Percentiles rank a stretch among this genome's conserved stretches.
phyloP scores from a whole-genome alignment of 2,329 filamentous ascomycete species.

The Trichoderma sp. region DNA sequence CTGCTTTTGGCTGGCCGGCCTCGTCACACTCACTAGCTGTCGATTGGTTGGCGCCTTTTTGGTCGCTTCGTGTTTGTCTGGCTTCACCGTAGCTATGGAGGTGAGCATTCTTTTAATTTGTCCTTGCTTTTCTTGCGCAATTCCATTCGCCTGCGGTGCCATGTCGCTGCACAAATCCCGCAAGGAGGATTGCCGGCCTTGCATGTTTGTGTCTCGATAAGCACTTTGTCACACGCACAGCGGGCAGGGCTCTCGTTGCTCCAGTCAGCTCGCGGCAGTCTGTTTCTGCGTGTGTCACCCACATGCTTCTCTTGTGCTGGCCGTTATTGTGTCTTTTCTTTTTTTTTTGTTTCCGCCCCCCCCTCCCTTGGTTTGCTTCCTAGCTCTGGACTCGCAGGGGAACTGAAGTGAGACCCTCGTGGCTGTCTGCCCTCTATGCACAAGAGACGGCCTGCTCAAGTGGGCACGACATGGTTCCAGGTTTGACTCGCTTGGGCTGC shows the following conservation, averaged over 20 bases:
- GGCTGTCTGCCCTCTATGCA: constrained; percentile 14
- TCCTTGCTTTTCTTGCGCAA: neutral
- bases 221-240: constrained; percentile 19
- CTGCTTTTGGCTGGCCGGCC: constrained; percentile 10
- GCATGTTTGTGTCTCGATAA: constrained; percentile 22
- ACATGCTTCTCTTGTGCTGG: neutral
- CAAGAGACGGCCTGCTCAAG: constrained; percentile 5
- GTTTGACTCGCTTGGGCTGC: constrained; percentile 25
- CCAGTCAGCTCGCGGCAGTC: constrained; percentile 15
- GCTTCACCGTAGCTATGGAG: constrained; percentile 14
- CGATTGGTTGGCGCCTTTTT: constrained; percentile 18
- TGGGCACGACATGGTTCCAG: constrained; percentile 26
- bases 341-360: neutral
- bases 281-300: constrained; percentile 23
- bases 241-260: constrained; percentile 16
- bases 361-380: neutral
- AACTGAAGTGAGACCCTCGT: constrained; percentile 1
- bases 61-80: neutral
- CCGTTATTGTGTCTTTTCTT: neutral
- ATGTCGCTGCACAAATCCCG: neutral
- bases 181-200: constrained; percentile 1
- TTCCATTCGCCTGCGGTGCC: neutral
- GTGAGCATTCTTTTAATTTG: neutral
- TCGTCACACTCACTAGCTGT: neutral
- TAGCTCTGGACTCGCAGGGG: neutral